These are phyloP conservation scores for Ampelocalamus luodianensis DNA, from an alignment of 176 grass and related monocot species.

Conservation along the genomic window DNA sequence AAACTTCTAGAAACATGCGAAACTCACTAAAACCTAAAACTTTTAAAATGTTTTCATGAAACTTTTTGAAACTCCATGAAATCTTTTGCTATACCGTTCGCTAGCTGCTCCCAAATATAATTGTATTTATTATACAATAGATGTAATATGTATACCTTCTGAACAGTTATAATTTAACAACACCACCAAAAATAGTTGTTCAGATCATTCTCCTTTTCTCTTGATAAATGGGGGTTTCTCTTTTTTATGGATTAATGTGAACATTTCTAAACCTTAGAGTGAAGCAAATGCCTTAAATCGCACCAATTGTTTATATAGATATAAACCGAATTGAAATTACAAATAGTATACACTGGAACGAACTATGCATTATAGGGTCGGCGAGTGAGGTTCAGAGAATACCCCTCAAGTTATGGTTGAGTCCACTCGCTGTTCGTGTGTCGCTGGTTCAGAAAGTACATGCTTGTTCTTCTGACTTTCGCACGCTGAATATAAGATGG, in stretches of 20 bases:
- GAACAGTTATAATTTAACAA: not conserved
- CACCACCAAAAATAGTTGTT: not conserved
- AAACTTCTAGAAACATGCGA: too few species aligned
- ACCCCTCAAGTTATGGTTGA: not conserved
- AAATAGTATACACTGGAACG: not conserved
- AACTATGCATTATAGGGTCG: not conserved
- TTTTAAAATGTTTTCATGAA: too few species aligned
- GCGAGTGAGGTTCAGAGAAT: not conserved
- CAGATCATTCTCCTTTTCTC: not conserved
- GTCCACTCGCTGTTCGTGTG: not conserved
- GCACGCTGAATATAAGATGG: not conserved
- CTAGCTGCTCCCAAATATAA: not conserved
- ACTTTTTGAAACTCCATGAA: too few species aligned
- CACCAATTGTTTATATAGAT: not conserved
- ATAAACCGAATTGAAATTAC: not conserved
- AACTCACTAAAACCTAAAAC: too few species aligned
- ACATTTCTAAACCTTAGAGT: not conserved
- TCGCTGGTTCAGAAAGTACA: not conserved
- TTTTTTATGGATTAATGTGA: not conserved
- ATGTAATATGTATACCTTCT: not conserved
- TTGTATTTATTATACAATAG: not conserved
- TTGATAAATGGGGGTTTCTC: not conserved
- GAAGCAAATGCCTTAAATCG: not conserved
- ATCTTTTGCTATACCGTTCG: too few species aligned
- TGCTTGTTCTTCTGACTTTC: slow-evolving; percentile 41